These are phyloP conservation scores for Fraxinus pennsylvanica DNA, from an alignment of 257 asterid genomes.

Conservation along the genomic window DNA sequence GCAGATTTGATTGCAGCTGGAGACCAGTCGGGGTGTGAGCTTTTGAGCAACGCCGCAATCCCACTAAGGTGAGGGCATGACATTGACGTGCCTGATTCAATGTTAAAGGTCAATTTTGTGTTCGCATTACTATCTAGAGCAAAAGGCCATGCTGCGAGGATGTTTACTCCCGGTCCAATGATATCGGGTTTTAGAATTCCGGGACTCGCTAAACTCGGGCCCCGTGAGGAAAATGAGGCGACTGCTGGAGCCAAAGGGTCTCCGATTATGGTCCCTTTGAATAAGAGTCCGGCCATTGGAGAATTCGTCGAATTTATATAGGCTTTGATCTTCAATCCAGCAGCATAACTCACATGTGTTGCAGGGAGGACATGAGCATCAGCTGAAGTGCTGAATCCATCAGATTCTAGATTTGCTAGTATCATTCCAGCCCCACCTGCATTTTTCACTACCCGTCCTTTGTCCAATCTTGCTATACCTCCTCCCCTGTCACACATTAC, in stretches of 20 bases:
- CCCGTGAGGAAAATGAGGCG: slow-evolving; percentile 35
- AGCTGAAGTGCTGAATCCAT: slow-evolving; percentile 25
- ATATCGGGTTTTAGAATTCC: slow-evolving; percentile 45
- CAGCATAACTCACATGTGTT: slow-evolving; percentile 12
- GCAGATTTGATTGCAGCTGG: slow-evolving; percentile 42
- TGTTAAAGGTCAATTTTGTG: slow-evolving; percentile 24
- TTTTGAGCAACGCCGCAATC: slow-evolving; percentile 35
- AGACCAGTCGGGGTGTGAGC: slow-evolving; percentile 41
- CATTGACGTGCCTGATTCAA: slow-evolving; percentile 44
- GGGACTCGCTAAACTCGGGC: slow-evolving; percentile 30
- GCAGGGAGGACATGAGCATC: slow-evolving; percentile 37
- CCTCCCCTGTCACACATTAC: slow-evolving; percentile 34
- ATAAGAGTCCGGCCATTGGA: slow-evolving; percentile 29
- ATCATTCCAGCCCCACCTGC: slow-evolving; percentile 39
- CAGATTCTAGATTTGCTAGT: slow-evolving; percentile 1
- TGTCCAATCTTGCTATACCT: neutral
- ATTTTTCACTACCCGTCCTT: slow-evolving; percentile 30
- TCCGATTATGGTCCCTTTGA: slow-evolving; percentile 35
- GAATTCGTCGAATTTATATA: slow-evolving; percentile 29
- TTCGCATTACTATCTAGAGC: slow-evolving; percentile 18
- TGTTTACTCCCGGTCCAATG: slow-evolving; percentile 41
- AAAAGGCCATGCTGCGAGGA: slow-evolving; percentile 42
- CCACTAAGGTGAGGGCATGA: slow-evolving; percentile 42
- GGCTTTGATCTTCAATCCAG: slow-evolving; percentile 26
- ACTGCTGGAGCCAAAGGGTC: slow-evolving; percentile 31